phyloP scores from a whole-genome alignment of 2,329 filamentous ascomycete species.

The Cercospora sesami region DNA sequence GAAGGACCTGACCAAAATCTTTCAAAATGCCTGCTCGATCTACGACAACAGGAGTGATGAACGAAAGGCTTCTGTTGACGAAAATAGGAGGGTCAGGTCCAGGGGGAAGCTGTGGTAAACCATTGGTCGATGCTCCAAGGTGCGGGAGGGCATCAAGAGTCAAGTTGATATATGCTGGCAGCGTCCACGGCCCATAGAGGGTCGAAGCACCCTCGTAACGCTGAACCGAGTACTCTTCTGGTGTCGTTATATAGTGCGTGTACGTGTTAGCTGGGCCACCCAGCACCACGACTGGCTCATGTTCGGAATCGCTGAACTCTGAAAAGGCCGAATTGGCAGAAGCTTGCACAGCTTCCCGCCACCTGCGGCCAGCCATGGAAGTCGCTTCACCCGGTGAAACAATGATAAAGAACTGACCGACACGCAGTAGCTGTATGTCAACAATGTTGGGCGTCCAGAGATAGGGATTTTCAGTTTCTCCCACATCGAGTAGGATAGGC shows the following conservation, averaged over 20 bases:
- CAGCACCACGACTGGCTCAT: constrained; percentile 72
- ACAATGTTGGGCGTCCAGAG: constrained; percentile 89
- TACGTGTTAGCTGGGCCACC: constrained; percentile 91
- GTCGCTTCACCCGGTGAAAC: constrained; percentile 84
- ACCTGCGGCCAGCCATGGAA: constrained; percentile 87
- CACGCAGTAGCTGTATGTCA: constrained; percentile 80
- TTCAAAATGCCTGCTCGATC: constrained; percentile 68
- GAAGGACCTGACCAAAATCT: constrained; percentile 67
- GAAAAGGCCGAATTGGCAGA: constrained; percentile 41
- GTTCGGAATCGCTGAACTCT: constrained; percentile 44
- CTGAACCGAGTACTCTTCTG: constrained; percentile 79
- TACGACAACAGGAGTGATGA: constrained; percentile 76
- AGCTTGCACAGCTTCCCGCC: constrained; percentile 70
- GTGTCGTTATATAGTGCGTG: constrained; percentile 75
- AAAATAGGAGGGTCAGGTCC: constrained; percentile 76
- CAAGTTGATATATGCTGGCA: constrained; percentile 84
- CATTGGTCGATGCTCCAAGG: constrained; percentile 50
- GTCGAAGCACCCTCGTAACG: constrained; percentile 95
- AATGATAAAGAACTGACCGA: constrained; percentile 81
- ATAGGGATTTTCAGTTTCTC: constrained; percentile 75
- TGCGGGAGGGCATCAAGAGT: constrained; percentile 71
- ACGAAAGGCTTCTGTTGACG: constrained; percentile 69
- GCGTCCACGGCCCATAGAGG: constrained; percentile 77
- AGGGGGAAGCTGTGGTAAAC: constrained; percentile 39
- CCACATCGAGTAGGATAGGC: constrained; percentile 83